phyloP scores from a whole-genome alignment of 2,329 filamentous ascomycete genomes.

The Berkeleyomyces basicola region DNA sequence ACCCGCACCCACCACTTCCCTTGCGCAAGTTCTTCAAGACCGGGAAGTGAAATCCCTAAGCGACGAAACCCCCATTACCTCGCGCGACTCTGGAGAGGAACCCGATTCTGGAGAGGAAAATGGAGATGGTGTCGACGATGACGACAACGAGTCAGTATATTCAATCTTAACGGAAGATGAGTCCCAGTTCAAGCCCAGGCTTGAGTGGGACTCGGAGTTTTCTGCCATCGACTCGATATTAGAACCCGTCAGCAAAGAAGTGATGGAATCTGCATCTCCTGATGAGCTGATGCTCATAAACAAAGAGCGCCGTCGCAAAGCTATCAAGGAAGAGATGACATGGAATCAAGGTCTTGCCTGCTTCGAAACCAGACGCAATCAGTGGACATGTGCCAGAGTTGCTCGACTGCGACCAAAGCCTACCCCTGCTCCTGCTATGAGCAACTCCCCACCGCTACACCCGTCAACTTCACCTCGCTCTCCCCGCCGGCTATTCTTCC shows the following conservation, averaged over 20 bases:
- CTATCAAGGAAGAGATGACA: constrained; percentile 44
- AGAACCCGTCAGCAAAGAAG: not conserved
- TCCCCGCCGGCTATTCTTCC: constrained; percentile 34
- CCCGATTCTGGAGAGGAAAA: constrained; percentile 8
- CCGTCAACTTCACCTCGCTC: constrained; percentile 29
- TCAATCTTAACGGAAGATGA: constrained; percentile 40
- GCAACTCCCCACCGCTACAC: constrained; percentile 18
- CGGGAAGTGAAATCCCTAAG: not conserved
- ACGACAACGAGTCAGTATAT: constrained; percentile 35
- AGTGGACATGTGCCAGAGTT: constrained; percentile 65
- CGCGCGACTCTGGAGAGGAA: not conserved
- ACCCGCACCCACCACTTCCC: not conserved
- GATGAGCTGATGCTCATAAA: not conserved
- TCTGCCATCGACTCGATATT: constrained; percentile 2
- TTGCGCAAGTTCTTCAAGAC: constrained; percentile 5
- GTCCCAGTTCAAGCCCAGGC: constrained; percentile 31
- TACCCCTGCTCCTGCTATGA: constrained; percentile 15
- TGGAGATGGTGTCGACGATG: constrained; percentile 18
- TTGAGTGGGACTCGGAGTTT: constrained; percentile 35
- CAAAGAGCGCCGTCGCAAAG: constrained; percentile 38
- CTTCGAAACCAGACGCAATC: constrained; percentile 60
- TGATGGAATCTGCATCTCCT: not conserved
- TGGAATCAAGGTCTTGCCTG: constrained; percentile 76
- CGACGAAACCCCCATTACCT: not conserved
- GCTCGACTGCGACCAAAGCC: constrained; percentile 35